Conservation (phyloP, 371 early-diverging fungal genomes). For the Mycotypha africana region DNA sequence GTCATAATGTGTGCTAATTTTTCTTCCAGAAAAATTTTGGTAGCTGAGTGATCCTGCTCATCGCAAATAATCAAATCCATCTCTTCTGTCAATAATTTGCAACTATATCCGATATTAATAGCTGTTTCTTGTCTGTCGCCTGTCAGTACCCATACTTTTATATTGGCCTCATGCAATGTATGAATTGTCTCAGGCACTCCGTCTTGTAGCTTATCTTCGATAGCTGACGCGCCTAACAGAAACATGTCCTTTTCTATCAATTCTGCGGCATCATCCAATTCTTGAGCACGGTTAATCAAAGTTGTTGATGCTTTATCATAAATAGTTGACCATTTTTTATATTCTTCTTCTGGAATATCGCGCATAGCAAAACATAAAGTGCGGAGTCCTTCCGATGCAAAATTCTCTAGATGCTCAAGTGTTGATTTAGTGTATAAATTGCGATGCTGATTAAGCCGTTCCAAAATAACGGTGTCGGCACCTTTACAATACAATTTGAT, state of each 20-base stretch:
- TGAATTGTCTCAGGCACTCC: conserved; percentile 96
- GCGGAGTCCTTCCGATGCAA: conserved; percentile 87
- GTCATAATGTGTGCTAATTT: conserved; percentile 36
- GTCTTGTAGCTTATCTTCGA: conserved; percentile 98
- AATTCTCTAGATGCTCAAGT: conserved; percentile 74
- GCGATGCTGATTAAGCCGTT: conserved; percentile 70
- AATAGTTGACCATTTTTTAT: conserved; percentile 69
- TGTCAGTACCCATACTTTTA: conserved; percentile 95
- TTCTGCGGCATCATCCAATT: conserved; percentile 88
- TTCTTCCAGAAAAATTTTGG: conserved; percentile 62
- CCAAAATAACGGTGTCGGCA: conserved; percentile 96
- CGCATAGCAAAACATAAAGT: conserved; percentile 93
- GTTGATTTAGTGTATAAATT: conserved; percentile 68
- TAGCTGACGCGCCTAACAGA: conserved; percentile 95
- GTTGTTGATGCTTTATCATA: conserved; percentile 89
- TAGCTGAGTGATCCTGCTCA: conserved; percentile 62
- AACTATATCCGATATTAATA: conserved; percentile 88
- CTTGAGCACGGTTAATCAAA: conserved; percentile 81
- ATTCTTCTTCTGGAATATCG: conserved; percentile 81
- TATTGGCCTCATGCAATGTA: conserved; percentile 88
- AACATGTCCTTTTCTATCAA: conserved; percentile 87
- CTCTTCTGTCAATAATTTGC: conserved; percentile 81
- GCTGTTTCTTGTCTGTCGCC: conserved; percentile 94
- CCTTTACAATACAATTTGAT: conserved; percentile 97
- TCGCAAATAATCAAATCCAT: conserved; percentile 77